Evolutionary conservation across 2,329 filamentous ascomycete genomes (phyloP), one percentile per base, ranked within the genome.

Genomic region (Pestalotiopsis sp.): DNA sequence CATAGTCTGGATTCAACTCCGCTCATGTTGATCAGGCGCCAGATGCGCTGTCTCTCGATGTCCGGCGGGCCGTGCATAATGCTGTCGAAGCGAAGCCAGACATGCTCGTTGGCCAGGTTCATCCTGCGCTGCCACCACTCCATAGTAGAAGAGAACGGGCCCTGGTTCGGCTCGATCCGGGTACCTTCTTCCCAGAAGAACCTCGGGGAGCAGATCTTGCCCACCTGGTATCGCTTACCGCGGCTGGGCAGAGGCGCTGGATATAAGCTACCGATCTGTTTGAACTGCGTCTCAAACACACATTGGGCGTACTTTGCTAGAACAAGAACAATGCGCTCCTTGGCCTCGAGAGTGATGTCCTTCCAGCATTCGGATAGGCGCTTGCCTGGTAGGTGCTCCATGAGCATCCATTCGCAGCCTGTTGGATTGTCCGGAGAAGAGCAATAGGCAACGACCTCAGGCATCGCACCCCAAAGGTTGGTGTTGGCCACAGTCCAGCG

Each of bases 381-480:
- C 6, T 58, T 65, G 1, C 79, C 79, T 2, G 73, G 60, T 3
- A 78, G 57, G 20, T 70, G 72, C 9, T 66, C 69, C 76, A 78
- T 77, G 5, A 79, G 66, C 12, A 78, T 74, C 77, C 78, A 79
- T 68, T 79, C 78, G 13, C 75, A 76, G 0, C 76, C 76, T 17
- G 78, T 64, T 1, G 73, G 70, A 23, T 74, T 76, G 20, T 74
- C 56, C 13, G 71, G 66, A 0, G 72, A 71, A 0, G 73, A 65
- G 49, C 75, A 71, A 52, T 73, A 74, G 25, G 65, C 72, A 6
- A 45, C 64, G 17, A 78, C 72, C 3, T 64, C 68, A 3, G 77
- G 77, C 2, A 77, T 72, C 1, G 74, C 75, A 9, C 59, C 27
- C 25, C 27, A 14, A 2, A 79, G 68, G 4, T 41, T 68, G 2